Conservation (phyloP, 495 filamentous ascomycete genomes). For the Neurospora sp. region DNA sequence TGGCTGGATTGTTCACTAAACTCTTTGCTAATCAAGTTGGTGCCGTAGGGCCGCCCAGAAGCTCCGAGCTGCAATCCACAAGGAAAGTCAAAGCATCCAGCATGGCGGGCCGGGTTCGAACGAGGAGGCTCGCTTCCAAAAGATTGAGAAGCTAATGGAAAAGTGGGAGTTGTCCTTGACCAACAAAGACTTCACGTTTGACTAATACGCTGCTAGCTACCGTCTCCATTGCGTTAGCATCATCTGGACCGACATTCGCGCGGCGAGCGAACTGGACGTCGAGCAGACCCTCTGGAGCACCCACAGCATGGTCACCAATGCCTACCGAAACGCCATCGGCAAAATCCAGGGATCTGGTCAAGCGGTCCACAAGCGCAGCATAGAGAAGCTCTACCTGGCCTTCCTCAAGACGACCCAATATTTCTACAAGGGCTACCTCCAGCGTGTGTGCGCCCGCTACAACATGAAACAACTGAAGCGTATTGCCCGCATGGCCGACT, state of each 20-base stretch:
- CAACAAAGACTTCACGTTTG: slow-evolving; percentile 12
- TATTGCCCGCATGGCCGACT: slow-evolving; percentile 57
- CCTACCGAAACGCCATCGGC: slow-evolving; percentile 55
- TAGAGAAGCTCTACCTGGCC: slow-evolving; percentile 65
- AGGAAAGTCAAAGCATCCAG: slow-evolving; percentile 34
- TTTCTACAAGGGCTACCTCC: slow-evolving; percentile 80
- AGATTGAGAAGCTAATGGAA: slow-evolving; percentile 47
- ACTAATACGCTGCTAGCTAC: slow-evolving; percentile 42
- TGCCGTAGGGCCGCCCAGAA: slow-evolving; percentile 17
- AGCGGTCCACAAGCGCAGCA: slow-evolving; percentile 67
- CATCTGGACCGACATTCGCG: slow-evolving; percentile 64
- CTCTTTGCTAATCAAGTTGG: slow-evolving; percentile 5
- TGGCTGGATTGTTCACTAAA: not conserved
- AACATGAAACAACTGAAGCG: slow-evolving; percentile 64
- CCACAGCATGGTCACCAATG: slow-evolving; percentile 65
- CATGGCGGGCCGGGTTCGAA: slow-evolving; percentile 25
- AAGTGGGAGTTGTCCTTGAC: slow-evolving; percentile 37
- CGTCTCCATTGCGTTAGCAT: slow-evolving; percentile 59
- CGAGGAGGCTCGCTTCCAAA: slow-evolving; percentile 41
- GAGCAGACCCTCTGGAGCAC: slow-evolving; percentile 70
- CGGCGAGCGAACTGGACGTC: slow-evolving; percentile 49
- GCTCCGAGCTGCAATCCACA: slow-evolving; percentile 13
- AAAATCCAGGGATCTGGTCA: slow-evolving; percentile 40
- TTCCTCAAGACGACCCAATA: slow-evolving; percentile 80
- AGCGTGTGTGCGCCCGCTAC: slow-evolving; percentile 63